phyloP scores from a whole-genome alignment of 768 basidiomycete species.

The Gymnopilus dilepis region DNA sequence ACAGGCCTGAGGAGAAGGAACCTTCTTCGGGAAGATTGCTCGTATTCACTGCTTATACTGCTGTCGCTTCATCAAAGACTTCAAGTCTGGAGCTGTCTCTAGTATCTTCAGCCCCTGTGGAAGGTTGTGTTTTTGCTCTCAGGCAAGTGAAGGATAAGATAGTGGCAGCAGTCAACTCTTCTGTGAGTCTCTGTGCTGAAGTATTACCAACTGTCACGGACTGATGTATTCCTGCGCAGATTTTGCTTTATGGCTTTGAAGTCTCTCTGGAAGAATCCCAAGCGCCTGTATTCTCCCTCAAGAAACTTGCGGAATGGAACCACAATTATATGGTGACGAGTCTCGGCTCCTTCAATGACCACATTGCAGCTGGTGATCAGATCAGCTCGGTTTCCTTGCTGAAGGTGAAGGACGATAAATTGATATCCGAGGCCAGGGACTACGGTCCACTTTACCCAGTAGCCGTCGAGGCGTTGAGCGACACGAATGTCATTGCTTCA shows the following conservation, averaged over 20 bases:
- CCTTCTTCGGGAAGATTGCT: constrained; percentile 65
- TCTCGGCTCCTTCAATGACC: constrained; percentile 58
- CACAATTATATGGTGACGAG: constrained; percentile 83
- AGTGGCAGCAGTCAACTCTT: constrained; percentile 76
- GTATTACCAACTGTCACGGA: neutral
- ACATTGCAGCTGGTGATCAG: constrained; percentile 77
- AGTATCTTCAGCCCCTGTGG: constrained; percentile 49
- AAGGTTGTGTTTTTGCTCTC: constrained; percentile 76
- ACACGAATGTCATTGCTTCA: constrained; percentile 66
- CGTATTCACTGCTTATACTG: constrained; percentile 49
- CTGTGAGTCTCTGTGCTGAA: constrained; percentile 50
- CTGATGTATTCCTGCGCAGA: constrained; percentile 34
- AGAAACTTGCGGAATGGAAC: constrained; percentile 65
- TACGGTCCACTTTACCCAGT: constrained; percentile 79
- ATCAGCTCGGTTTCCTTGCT: constrained; percentile 81
- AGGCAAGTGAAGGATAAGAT: constrained; percentile 54
- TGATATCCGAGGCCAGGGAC: constrained; percentile 70
- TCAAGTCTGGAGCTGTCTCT: constrained; percentile 40
- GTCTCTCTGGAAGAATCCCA: constrained; percentile 32
- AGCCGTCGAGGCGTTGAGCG: constrained; percentile 60
- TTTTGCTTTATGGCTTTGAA: constrained; percentile 53
- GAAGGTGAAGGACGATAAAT: constrained; percentile 46
- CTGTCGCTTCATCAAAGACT: constrained; percentile 27
- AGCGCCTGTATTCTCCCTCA: constrained; percentile 41
- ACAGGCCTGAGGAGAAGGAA: constrained; percentile 49